phyloP scores from a whole-genome alignment of 2,329 filamentous ascomycete species.

The Fusarium begoniae region DNA sequence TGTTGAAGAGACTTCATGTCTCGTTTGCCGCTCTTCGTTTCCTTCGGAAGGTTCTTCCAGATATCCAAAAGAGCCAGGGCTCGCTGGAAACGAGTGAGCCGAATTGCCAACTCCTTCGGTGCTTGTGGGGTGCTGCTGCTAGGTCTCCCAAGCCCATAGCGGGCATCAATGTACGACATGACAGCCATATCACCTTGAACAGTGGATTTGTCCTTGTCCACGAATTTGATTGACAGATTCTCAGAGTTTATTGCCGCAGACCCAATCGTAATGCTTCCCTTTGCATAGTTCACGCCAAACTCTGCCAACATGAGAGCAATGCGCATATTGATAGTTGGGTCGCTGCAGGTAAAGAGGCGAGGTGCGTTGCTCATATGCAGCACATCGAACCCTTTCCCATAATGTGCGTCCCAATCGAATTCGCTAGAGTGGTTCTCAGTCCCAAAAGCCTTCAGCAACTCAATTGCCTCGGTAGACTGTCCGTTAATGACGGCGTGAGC shows the following conservation, averaged over 20 bases:
- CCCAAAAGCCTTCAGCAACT: constrained; percentile 82
- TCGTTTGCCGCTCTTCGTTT: constrained; percentile 1
- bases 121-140: constrained; percentile 38
- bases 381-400: constrained; percentile 87
- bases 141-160: constrained; percentile 52
- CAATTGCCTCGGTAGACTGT: constrained; percentile 69
- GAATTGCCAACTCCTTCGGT: constrained; percentile 47
- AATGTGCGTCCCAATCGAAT: constrained; percentile 79
- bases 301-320: constrained; percentile 62
- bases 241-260: constrained; percentile 2
- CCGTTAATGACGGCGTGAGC: constrained; percentile 76
- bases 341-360: constrained; percentile 60
- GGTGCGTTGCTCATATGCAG: constrained; percentile 69
- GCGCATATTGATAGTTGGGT: constrained; percentile 58
- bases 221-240: constrained; percentile 55
- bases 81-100: constrained; percentile 55
- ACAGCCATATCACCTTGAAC: constrained; percentile 62
- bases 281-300: constrained; percentile 57
- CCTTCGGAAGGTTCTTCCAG: constrained; percentile 43
- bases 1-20: constrained; percentile 39
- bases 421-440: constrained; percentile 79
- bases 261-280: constrained; percentile 51
- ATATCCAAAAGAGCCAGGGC: constrained; percentile 48
- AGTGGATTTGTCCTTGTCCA: constrained; percentile 64
- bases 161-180: constrained; percentile 68